Evolutionary conservation across 805 yeast genomes (phyloP).

Genomic region (Schwanniomyces sp.): DNA sequence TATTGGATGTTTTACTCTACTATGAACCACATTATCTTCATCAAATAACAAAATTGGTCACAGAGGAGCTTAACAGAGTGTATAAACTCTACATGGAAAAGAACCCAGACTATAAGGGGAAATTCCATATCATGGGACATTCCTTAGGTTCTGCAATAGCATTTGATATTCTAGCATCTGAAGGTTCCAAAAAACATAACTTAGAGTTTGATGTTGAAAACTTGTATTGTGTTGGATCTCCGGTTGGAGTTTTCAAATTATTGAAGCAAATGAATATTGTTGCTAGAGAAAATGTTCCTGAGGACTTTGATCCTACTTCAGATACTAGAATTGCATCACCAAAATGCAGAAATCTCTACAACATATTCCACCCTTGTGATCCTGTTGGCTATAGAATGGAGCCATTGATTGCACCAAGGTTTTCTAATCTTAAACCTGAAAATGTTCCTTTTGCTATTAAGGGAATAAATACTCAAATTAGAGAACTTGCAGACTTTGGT

Average conservation of each 20-base stretch:
- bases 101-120: slow-evolving; percentile 76
- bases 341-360: slow-evolving; percentile 66
- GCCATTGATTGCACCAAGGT: slow-evolving; percentile 62
- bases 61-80: slow-evolving; percentile 60
- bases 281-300: slow-evolving; percentile 29
- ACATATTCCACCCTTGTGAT: slow-evolving; percentile 87
- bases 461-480: slow-evolving; percentile 52
- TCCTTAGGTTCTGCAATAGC: slow-evolving; percentile 87
- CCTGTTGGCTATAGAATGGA: slow-evolving; percentile 90
- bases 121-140: slow-evolving; percentile 84
- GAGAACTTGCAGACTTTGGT: slow-evolving; percentile 38
- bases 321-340: slow-evolving; percentile 41
- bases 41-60: slow-evolving; percentile 63
- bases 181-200: slow-evolving; percentile 28
- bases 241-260: slow-evolving; percentile 82
- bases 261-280: slow-evolving; percentile 63
- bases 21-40: slow-evolving; percentile 68
- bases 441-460: slow-evolving; percentile 54
- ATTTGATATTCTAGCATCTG: slow-evolving; percentile 64
- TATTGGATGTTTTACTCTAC: slow-evolving; percentile 77
- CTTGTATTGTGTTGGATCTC: slow-evolving; percentile 84
- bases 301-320: slow-evolving; percentile 21
- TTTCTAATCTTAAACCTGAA: slow-evolving; percentile 54
- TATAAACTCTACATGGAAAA: slow-evolving; percentile 56
- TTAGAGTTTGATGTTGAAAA: slow-evolving; percentile 73